Evolutionary conservation across 78 protist species (phyloP).

Genomic region (Ministeria vibrans): DNA sequence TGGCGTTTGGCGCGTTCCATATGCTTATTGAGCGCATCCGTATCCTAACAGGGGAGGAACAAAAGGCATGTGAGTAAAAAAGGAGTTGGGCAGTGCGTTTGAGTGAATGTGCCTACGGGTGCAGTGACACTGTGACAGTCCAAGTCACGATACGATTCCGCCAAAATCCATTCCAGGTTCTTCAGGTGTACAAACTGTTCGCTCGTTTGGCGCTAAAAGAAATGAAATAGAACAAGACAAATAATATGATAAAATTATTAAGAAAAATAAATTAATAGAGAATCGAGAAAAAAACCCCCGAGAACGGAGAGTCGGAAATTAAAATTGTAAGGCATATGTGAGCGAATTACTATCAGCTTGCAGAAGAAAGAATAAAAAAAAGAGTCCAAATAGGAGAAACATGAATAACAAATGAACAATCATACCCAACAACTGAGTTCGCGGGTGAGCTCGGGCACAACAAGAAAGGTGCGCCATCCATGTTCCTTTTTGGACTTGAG

Average conservation of each 20-base stretch:
- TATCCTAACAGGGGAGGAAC: conserved; percentile 3
- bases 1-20: conserved; percentile 22
- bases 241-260: too few relatives aligned
- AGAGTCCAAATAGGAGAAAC: too few relatives aligned
- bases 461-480: conserved; percentile 58
- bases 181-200: conserved; percentile 7
- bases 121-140: conserved; percentile 25
- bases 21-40: conserved; percentile 25
- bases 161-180: conserved; percentile 55
- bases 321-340: too few relatives aligned
- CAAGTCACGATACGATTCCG: conserved; percentile 49
- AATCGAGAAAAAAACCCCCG: too few relatives aligned
- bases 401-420: too few relatives aligned
- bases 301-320: too few relatives aligned
- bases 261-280: too few relatives aligned
- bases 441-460: conserved; percentile 52
- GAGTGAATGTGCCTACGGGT: conserved; percentile 14
- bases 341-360: too few relatives aligned
- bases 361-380: too few relatives aligned
- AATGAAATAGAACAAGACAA: too few relatives aligned
- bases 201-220: not conserved
- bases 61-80: not conserved
- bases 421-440: conserved; percentile 33
- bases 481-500: conserved; percentile 55
- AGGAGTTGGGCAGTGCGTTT: too few relatives aligned